A percentile compares a stretch with the other conserved stretches of the same genome.
phyloP scores from a whole-genome alignment of 192 early-diverging fungal genomes.

The Coemansia furcata region DNA sequence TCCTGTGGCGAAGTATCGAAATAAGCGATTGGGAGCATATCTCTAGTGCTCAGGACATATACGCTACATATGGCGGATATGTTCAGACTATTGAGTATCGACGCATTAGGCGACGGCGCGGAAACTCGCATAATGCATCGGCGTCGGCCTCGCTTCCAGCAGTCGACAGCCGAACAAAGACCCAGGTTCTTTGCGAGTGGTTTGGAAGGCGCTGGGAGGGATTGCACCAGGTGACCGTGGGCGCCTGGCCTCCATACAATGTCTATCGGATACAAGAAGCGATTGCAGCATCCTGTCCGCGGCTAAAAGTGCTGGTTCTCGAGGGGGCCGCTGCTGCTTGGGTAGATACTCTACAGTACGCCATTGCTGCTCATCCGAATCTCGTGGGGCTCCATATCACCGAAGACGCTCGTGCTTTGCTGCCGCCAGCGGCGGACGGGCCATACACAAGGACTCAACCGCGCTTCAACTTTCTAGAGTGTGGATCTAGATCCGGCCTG shows the following conservation, averaged over 20 bases:
- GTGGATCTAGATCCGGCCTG: constrained; percentile 4
- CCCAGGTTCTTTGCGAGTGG: constrained; percentile 40
- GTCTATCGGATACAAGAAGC: constrained; percentile 29
- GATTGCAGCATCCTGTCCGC: constrained; percentile 14
- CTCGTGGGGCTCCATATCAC: constrained; percentile 35
- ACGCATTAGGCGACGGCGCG: constrained; percentile 25
- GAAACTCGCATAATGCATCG: constrained; percentile 14
- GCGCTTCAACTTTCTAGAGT: constrained; percentile 14
- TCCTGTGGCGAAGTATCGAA: constrained; percentile 36
- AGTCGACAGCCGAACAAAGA: constrained; percentile 31
- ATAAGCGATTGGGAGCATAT: constrained; percentile 41
- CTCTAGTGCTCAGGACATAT: constrained; percentile 9
- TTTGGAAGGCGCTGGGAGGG: constrained; percentile 23
- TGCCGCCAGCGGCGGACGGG: constrained; percentile 31
- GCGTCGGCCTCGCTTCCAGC: not conserved
- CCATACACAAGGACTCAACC: constrained; percentile 5
- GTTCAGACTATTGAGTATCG: constrained; percentile 31
- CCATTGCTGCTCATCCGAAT: constrained; percentile 19
- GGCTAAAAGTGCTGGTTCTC: constrained; percentile 20
- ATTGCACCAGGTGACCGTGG: constrained; percentile 23
- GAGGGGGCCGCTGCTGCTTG: constrained; percentile 41
- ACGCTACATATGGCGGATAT: constrained; percentile 19
- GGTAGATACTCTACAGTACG: constrained; percentile 26
- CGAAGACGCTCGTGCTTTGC: constrained; percentile 36
- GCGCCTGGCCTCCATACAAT: constrained; percentile 49